Evolutionary conservation across 257 asterid genomes (phyloP).

Genomic region (Solanum chilense): DNA sequence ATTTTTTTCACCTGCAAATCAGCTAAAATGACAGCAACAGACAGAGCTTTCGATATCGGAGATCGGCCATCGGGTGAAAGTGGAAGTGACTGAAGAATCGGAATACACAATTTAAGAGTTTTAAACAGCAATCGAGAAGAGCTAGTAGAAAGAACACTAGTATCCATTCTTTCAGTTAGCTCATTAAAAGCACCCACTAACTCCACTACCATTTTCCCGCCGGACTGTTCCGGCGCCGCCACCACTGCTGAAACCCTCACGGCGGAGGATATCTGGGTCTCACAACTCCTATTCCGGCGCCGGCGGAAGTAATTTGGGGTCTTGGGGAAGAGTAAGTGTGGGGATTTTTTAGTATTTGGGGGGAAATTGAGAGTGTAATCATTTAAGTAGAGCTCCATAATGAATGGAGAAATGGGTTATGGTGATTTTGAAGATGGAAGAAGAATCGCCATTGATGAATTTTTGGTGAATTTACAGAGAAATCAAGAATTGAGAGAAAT

Average conservation of each 20-base stretch:
- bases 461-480: background rate
- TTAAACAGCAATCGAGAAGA: constrained; percentile 69
- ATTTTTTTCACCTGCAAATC: constrained; percentile 59
- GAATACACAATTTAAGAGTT: constrained; percentile 70
- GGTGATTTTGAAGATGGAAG: background rate
- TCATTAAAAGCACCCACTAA: constrained; percentile 86
- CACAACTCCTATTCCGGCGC: background rate
- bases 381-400: background rate
- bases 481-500: background rate
- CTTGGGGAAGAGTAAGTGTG: background rate
- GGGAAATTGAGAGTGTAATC: background rate
- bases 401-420: background rate
- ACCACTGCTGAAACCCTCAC: background rate
- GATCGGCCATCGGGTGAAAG: constrained; percentile 57
- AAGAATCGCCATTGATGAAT: background rate
- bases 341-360: background rate
- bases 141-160: constrained; percentile 30
- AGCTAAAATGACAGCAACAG: constrained; percentile 70
- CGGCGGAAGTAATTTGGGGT: background rate
- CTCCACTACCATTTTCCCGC: constrained; percentile 93
- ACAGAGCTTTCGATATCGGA: constrained; percentile 67
- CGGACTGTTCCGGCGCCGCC: constrained; percentile 59
- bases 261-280: background rate
- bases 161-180: constrained; percentile 66
- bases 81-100: constrained; percentile 67